These are phyloP conservation scores for Serendipita vermifera DNA, from an alignment of 768 basidiomycete species.

Conservation along the genomic window DNA sequence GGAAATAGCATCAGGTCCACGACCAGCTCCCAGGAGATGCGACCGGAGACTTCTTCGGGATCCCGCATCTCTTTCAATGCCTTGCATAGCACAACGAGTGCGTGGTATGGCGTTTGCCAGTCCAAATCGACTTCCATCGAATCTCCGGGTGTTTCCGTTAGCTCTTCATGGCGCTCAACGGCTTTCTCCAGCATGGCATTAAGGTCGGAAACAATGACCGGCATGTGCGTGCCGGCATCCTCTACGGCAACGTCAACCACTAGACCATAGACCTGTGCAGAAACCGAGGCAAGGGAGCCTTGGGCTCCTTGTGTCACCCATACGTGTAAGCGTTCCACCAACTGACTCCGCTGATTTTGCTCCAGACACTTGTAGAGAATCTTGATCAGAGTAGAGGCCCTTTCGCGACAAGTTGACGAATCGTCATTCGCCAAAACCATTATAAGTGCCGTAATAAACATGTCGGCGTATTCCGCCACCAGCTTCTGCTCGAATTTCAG, in stretches of 20 bases:
- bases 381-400: constrained; percentile 76
- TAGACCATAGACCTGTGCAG: constrained; percentile 73
- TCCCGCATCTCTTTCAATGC: constrained; percentile 39
- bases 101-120: constrained; percentile 78
- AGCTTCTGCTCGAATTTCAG: constrained; percentile 68
- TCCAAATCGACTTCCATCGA: constrained; percentile 46
- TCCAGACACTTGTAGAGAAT: constrained; percentile 57
- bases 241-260: constrained; percentile 53
- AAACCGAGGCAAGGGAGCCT: constrained; percentile 51
- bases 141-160: constrained; percentile 27
- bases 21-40: constrained; percentile 50
- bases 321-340: constrained; percentile 59
- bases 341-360: constrained; percentile 37
- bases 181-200: constrained; percentile 35
- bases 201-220: constrained; percentile 44
- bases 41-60: constrained; percentile 28
- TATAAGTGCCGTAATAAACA: constrained; percentile 82
- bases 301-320: constrained; percentile 63
- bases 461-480: constrained; percentile 66
- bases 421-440: constrained; percentile 93
- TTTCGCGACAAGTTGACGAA: constrained; percentile 75
- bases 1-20: constrained; percentile 66
- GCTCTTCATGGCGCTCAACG: constrained; percentile 27
- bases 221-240: constrained; percentile 33
- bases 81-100: constrained; percentile 53